Base-by-base conservation (phyloP, 257 asterid species). In the Primulina tabacum region DNA sequence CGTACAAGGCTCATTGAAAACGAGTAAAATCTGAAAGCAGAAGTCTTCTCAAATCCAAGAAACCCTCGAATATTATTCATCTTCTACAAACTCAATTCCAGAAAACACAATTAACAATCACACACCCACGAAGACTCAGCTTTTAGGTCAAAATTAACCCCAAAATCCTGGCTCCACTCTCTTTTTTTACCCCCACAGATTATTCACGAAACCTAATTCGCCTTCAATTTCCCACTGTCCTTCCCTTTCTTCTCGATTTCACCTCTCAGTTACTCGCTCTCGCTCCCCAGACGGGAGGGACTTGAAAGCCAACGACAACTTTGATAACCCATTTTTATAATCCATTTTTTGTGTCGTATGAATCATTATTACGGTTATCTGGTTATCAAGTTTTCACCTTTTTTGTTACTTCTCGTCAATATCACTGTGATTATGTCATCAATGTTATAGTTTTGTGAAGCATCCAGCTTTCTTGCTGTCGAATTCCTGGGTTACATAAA, bases 401-500 rank as follows among this genome's bases (percentile, higher is more conserved):
- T 35, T 26, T 64, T 64, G 24, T 70, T 70, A 71, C 37, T 62
- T 76, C 34, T 65, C 72, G 26, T 34, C 62, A 69, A 37, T 64
- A 66, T 57, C 37, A 73, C 58, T 18, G 67, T 35, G 38, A 30
- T 38, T 40, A 10, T 65, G 47, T 55, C 16, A 60, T 72, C 47
- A 53, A 29, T 37, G 59, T 66, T 72, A 21, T 21, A 21, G 66
- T 37, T 69, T 69, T 62, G 50, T 17, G 62, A 61, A 76, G 71
- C 75, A 70, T 68, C 78, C 77, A 50, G 61, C 76, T 82, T 71
- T 67, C 30, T 47, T 68, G 2, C 40, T 43, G 12, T 20, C 67
- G 57, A 58, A 68, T 77, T 77, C n/a, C 20, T 47, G 78, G 72
- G 53, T 61, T 73, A 68, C 77, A 65, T 78, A 78, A 81, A 80